Conservation (phyloP, 2,329 filamentous ascomycete species). For the Arthrinium puccinioides region DNA sequence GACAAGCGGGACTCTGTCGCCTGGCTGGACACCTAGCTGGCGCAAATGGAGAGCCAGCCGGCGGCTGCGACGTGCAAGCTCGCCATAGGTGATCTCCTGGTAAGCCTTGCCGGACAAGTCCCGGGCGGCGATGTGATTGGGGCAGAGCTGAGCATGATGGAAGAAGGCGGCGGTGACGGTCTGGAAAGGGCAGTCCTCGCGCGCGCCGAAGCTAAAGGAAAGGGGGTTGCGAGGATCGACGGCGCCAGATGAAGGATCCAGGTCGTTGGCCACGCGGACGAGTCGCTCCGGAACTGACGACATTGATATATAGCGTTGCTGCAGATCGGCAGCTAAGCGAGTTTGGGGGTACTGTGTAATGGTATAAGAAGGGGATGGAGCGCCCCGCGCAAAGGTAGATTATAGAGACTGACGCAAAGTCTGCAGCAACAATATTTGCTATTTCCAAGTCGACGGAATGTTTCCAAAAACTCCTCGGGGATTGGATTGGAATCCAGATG, state of each 20-base stretch:
- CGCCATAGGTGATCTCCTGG: slow-evolving; percentile 33
- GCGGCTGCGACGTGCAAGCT: slow-evolving; percentile 35
- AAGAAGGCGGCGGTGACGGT: slow-evolving; percentile 10
- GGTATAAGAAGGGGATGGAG: no score
- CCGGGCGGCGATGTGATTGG: slow-evolving; percentile 7
- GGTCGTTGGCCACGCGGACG: not conserved
- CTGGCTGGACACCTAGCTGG: slow-evolving; percentile 29
- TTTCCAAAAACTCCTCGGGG: no score
- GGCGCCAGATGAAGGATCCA: not conserved
- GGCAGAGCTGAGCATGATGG: slow-evolving; percentile 7
- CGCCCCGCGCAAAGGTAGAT: no score
- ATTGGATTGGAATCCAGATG: no score
- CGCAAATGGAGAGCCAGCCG: slow-evolving; percentile 32
- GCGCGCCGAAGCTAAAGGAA: slow-evolving; percentile 6
- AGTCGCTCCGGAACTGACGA: not conserved
- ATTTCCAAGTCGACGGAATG: no score
- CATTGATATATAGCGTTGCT: not conserved
- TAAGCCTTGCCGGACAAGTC: slow-evolving; percentile 10
- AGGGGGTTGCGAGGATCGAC: slow-evolving; percentile 3
- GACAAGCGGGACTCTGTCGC: slow-evolving; percentile 46
- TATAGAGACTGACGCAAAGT: no score
- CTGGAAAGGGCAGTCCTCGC: slow-evolving; percentile 1
- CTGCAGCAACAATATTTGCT: no score
- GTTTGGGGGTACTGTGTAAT: no score
- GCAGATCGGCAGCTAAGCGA: not conserved